Evolutionary conservation across 2,329 filamentous ascomycete species (phyloP).

Genomic region (Trichoderma endophyticum): DNA sequence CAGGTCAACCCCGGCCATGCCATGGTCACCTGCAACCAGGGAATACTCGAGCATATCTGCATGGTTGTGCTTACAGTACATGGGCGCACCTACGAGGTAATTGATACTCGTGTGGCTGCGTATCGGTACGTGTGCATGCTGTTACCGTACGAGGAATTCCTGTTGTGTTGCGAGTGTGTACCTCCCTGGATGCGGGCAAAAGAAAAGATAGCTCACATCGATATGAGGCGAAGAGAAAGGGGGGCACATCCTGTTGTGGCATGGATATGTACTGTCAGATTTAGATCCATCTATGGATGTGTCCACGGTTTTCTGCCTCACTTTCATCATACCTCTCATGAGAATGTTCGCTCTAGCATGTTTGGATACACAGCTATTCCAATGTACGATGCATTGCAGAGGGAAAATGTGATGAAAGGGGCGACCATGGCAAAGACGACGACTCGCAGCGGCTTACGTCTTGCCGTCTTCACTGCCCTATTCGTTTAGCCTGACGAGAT

Average conservation of each 20-base stretch:
- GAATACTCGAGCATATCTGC: neutral
- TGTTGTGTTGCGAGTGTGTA: neutral
- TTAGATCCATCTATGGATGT: neutral
- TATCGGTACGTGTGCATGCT: neutral
- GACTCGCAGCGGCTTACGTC: neutral
- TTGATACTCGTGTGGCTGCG: neutral
- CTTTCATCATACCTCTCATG: neutral
- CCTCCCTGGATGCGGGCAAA: neutral
- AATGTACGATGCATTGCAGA: neutral
- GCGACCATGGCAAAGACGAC: neutral
- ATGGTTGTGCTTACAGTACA: neutral
- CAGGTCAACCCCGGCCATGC: neutral
- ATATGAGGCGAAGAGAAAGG: slow-evolving; percentile 5
- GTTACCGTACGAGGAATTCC: neutral
- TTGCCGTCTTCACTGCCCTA: neutral
- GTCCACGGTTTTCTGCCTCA: neutral
- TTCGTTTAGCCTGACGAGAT: neutral
- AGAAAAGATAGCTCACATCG: neutral
- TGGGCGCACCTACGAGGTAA: neutral
- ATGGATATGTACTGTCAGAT: neutral
- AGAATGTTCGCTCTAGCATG: neutral
- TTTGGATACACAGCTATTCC: neutral
- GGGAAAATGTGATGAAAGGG: neutral
- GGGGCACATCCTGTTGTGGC: neutral
- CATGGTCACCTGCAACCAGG: neutral